Evolutionary conservation across 805 yeast species (phyloP), one percentile per base, ranked within the genome.

Genomic region (Komagataella mondaviorum): DNA sequence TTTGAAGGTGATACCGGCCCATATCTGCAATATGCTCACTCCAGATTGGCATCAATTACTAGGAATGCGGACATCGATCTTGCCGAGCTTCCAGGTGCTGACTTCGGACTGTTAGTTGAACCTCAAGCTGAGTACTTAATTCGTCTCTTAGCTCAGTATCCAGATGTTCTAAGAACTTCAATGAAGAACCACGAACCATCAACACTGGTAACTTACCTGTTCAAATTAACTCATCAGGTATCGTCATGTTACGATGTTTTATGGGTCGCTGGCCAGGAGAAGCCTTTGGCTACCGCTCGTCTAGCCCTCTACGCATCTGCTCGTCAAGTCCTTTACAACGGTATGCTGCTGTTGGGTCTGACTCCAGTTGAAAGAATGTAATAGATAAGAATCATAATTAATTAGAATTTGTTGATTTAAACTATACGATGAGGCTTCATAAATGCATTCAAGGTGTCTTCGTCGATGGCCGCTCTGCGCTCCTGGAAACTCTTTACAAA

Each of bases 1-100:
- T 90, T 93, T 58, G 99, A 93, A 75, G 99, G 99, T 70, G 99
- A 93, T 70, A 93, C 99, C 52, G 99, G 99, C 66, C 98, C 99
- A 54, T 93, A 93, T 71, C 77, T 93, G 66, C 99, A 93, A 71
- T 93, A 93, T 64, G 98, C 99, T 47, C 99, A 93, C 71, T 89
- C 98, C 18, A 87, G 99, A 70, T 80, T 93, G 65, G 80, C 95
- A 71, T 89, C 97, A 6, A 89, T 93, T 60, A 90, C 88, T 71
- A 85, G 98, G 73, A 49, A 51, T 20, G 69, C 71, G 10, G 56
- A 67, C 51, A 49, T 64, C 53, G 57, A 63, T 6, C 44, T 68
- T 18, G 68, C 60, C 22, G 62, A 57, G 50, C 43, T 65, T 16
- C 58, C 61, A 49, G 69, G 69, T 12, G 46, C n/a, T 18, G 45